Evolutionary conservation across 257 asterid genomes (phyloP).

Genomic region (Nicotiana sylvestris): DNA sequence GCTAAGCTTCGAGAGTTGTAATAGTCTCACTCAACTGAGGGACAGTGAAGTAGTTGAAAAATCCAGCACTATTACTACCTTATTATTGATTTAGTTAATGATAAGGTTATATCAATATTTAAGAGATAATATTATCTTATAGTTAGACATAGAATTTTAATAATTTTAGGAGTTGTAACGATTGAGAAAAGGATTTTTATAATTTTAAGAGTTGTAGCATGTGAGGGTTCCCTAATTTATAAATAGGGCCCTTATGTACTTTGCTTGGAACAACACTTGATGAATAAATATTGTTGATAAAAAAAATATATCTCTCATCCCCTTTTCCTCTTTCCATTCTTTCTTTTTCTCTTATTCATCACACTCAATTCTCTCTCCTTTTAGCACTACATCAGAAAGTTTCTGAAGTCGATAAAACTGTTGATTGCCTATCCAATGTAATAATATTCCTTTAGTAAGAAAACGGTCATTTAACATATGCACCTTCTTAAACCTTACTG

Average conservation of each 20-base stretch:
- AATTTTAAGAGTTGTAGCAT: not conserved
- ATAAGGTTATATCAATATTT: not conserved
- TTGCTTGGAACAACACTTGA: slow-evolving; percentile 7
- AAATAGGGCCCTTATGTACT: not conserved
- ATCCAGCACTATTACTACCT: not conserved
- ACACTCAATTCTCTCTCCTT: not conserved
- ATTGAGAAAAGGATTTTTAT: not conserved
- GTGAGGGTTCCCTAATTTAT: not conserved
- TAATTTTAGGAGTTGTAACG: not conserved
- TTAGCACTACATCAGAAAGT: not conserved
- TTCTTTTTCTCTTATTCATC: not conserved
- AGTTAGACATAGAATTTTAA: not conserved
- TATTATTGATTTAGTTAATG: not conserved
- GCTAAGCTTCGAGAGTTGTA: not conserved
- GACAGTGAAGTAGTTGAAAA: not conserved
- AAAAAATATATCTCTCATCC: not conserved
- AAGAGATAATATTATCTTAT: not conserved
- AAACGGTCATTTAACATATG: not conserved
- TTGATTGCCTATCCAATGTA: not conserved
- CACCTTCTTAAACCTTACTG: not conserved
- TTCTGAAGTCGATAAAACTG: slow-evolving; percentile 5
- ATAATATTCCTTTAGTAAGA: not conserved
- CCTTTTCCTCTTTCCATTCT: not conserved
- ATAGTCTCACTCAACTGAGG: not conserved
- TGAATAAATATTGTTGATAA: not conserved